Percentiles rank a stretch among this genome's conserved stretches.
Evolutionary conservation across 2,329 filamentous ascomycete genomes (phyloP).

Genomic region (Cladosporium phlei): DNA sequence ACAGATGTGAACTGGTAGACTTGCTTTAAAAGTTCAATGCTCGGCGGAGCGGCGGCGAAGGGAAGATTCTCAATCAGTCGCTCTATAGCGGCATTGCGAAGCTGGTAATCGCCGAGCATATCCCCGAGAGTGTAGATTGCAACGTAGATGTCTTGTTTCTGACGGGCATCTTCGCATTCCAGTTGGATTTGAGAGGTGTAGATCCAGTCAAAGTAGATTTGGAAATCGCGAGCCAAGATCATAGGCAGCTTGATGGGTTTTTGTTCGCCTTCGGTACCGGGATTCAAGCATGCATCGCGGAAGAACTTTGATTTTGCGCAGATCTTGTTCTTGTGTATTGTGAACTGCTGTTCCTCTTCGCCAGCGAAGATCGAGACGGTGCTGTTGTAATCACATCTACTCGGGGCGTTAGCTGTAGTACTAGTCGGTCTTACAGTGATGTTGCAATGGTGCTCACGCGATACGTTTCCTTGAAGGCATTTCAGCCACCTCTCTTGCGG

Average conservation of each 20-base stretch:
- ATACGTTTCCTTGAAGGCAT: too few relatives aligned
- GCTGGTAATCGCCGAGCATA: background rate
- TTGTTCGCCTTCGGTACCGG: background rate
- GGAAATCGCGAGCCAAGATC: background rate
- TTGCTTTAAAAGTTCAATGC: too few relatives aligned
- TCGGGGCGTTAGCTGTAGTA: too few relatives aligned
- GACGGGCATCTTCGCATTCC: background rate
- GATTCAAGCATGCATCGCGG: constrained; percentile 4
- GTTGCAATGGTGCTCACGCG: too few relatives aligned
- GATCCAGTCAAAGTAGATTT: constrained; percentile 6
- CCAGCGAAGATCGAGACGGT: constrained; percentile 13
- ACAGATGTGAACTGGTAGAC: background rate
- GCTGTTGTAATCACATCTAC: background rate
- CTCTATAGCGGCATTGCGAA: background rate
- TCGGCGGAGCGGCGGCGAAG: too few relatives aligned
- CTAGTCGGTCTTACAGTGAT: too few relatives aligned
- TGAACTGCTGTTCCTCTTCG: constrained; percentile 1
- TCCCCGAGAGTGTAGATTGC: background rate
- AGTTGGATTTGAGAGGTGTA: background rate
- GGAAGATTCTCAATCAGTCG: background rate
- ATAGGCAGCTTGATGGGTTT: background rate
- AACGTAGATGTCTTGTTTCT: background rate
- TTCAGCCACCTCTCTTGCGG: too few relatives aligned
- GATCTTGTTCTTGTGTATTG: constrained; percentile 7
- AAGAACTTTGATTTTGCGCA: constrained; percentile 14